Percentiles rank a stretch among this genome's conserved stretches.
These are phyloP conservation scores for Saccharomyces pastorianus DNA, from an alignment of 1,139 yeast genomes.

Conservation along the genomic window DNA sequence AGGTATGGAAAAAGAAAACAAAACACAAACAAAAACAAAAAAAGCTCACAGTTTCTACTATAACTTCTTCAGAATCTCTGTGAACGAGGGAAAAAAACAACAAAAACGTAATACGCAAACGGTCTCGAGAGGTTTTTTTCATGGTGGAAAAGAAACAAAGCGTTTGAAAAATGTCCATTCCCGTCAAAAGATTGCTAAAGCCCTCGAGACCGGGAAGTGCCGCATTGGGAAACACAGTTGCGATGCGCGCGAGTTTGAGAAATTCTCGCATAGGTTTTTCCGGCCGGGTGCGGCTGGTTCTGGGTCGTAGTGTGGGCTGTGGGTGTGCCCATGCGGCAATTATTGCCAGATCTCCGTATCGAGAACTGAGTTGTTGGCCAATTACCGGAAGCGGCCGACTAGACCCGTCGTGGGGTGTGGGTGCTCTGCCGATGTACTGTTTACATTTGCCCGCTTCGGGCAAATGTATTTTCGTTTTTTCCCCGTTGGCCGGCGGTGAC, in stretches of 20 bases:
- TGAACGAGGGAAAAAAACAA: conserved; percentile 1
- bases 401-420: neutral
- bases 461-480: neutral
- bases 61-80: neutral
- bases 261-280: neutral
- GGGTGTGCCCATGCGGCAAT: neutral
- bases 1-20: neutral
- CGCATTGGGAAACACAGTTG: neutral
- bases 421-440: neutral
- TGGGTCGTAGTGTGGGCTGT: neutral
- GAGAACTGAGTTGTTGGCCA: neutral
- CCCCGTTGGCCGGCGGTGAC: neutral
- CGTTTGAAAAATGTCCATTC: neutral
- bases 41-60: neutral
- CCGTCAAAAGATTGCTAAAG: neutral
- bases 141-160: neutral
- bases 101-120: neutral
- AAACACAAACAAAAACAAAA: neutral
- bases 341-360: neutral
- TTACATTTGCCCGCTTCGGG: neutral
- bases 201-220: neutral
- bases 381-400: neutral
- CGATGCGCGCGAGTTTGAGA: neutral
- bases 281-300: neutral
- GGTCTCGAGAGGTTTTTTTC: neutral